A percentile compares a stretch with the other conserved stretches of the same genome.
These are phyloP conservation scores for Talaromyces proteolyticus DNA, from an alignment of 495 filamentous ascomycete species.

Conservation along the genomic window DNA sequence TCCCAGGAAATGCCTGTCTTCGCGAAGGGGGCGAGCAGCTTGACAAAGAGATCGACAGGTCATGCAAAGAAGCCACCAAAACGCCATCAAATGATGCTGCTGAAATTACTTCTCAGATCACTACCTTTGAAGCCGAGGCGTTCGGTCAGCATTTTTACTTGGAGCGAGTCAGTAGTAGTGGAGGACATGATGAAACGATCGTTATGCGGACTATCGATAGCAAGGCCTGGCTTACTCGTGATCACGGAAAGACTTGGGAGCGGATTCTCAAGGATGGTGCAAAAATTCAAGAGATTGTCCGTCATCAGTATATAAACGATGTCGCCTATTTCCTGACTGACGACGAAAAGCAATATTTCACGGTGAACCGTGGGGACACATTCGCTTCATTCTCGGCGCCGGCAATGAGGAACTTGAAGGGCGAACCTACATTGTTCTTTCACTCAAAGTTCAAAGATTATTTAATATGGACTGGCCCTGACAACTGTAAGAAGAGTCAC, in stretches of 20 bases:
- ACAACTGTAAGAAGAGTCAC: conserved; percentile 41
- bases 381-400: conserved; percentile 65
- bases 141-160: conserved; percentile 72
- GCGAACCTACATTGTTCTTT: conserved; percentile 57
- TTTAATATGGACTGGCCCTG: conserved; percentile 82
- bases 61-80: conserved; percentile 43
- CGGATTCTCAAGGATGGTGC: conserved; percentile 54
- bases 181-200: conserved; percentile 71
- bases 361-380: conserved; percentile 63
- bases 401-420: conserved; percentile 24
- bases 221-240: conserved; percentile 63
- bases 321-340: conserved; percentile 77
- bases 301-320: conserved; percentile 74
- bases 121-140: conserved; percentile 48
- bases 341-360: conserved; percentile 64
- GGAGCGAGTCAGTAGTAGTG: conserved; percentile 64
- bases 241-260: conserved; percentile 85
- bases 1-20: conserved; percentile 84
- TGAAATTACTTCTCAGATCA: conserved; percentile 50
- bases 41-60: conserved; percentile 37
- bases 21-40: conserved; percentile 41
- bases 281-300: conserved; percentile 60
- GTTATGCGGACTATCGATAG: conserved; percentile 65
- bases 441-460: conserved; percentile 77
- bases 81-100: conserved; percentile 47